Evolutionary conservation across 352 stramenopile genomes (phyloP).

Genomic region (Globisporangium paroecandrum): DNA sequence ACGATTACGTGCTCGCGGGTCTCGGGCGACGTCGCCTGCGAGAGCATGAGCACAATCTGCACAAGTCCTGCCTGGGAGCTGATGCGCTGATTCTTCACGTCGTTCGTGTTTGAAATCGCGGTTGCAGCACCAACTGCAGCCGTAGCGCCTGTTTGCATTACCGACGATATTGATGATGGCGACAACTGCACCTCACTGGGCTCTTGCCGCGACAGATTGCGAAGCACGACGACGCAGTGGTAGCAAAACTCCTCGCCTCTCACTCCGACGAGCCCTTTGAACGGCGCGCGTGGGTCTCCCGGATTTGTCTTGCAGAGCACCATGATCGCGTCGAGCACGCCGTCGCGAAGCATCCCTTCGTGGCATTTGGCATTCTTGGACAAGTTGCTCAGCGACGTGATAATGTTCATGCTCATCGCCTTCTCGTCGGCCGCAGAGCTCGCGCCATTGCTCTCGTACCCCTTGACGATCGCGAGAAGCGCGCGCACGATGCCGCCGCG

Average conservation of each 20-base stretch:
- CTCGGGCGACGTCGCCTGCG: slow-evolving; percentile 37
- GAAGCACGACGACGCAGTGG: slow-evolving; percentile 58
- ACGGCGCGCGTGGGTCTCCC: slow-evolving; percentile 39
- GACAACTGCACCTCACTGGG: slow-evolving; percentile 1
- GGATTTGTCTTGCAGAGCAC: slow-evolving; percentile 44
- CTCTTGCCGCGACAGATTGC: slow-evolving; percentile 61
- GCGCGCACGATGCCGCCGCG: slow-evolving; percentile 69
- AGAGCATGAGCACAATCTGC: slow-evolving; percentile 52
- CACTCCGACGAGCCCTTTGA: slow-evolving; percentile 54
- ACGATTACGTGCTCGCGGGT: slow-evolving; percentile 71
- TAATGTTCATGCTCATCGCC: slow-evolving; percentile 51
- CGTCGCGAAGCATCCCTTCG: slow-evolving; percentile 73
- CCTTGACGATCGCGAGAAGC: slow-evolving; percentile 56
- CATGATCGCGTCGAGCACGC: slow-evolving; percentile 53
- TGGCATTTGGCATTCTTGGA: slow-evolving; percentile 58
- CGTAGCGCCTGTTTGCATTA: background rate
- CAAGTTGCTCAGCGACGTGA: slow-evolving; percentile 63
- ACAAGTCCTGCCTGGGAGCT: slow-evolving; percentile 47
- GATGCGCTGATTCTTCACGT: slow-evolving; percentile 58
- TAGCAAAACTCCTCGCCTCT: slow-evolving; percentile 67
- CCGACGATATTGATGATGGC: background rate
- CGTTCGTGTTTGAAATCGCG: slow-evolving; percentile 14
- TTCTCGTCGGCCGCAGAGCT: slow-evolving; percentile 31
- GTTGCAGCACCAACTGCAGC: background rate
- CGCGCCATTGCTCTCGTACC: slow-evolving; percentile 20